A percentile compares a stretch with the other conserved stretches of the same genome.
phyloP scores from a whole-genome alignment of 345 rosid genomes.

The thale cress (Arabidopsis thaliana) region DNA sequence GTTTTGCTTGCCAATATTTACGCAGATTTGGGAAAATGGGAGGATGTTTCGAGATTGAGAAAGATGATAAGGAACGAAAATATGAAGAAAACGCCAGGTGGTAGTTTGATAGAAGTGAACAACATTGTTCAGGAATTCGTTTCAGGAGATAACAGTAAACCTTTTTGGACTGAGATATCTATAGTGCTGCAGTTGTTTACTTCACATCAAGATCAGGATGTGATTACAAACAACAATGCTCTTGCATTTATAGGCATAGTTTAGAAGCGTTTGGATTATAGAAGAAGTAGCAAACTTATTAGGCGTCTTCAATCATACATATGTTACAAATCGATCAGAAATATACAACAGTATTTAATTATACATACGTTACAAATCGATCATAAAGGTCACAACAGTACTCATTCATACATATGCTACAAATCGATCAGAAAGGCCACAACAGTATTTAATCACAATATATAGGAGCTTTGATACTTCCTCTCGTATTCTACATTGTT shows the following conservation, averaged over 20 bases:
- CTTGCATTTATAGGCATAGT: neutral
- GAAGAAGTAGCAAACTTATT: neutral
- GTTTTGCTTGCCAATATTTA: slow-evolving; percentile 65
- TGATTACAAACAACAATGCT: neutral
- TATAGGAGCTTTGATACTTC: slow-evolving; percentile 1
- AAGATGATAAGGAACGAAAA: slow-evolving; percentile 50
- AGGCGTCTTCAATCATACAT: slow-evolving; percentile 9
- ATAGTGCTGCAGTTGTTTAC: slow-evolving; percentile 50
- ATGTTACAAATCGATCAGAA: slow-evolving; percentile 36
- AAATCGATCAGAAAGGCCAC: slow-evolving; percentile 29
- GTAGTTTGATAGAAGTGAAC: slow-evolving; percentile 64
- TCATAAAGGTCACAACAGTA: slow-evolving; percentile 26
- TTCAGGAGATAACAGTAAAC: slow-evolving; percentile 56
- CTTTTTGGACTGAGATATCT: slow-evolving; percentile 50
- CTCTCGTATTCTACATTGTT: slow-evolving; percentile 1
- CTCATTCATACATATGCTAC: slow-evolving; percentile 25
- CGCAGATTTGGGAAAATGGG: slow-evolving; percentile 61
- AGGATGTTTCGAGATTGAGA: slow-evolving; percentile 54
- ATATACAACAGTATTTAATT: slow-evolving; percentile 18
- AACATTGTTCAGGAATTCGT: slow-evolving; percentile 59
- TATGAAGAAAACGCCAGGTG: slow-evolving; percentile 62
- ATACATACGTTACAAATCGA: neutral
- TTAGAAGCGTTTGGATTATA: neutral
- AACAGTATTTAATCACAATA: slow-evolving; percentile 17
- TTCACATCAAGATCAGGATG: slow-evolving; percentile 34